Evolutionary conservation across 495 filamentous ascomycete genomes (phyloP), one percentile per base, ranked within the genome.

Genomic region (Penicillium turbatum): DNA sequence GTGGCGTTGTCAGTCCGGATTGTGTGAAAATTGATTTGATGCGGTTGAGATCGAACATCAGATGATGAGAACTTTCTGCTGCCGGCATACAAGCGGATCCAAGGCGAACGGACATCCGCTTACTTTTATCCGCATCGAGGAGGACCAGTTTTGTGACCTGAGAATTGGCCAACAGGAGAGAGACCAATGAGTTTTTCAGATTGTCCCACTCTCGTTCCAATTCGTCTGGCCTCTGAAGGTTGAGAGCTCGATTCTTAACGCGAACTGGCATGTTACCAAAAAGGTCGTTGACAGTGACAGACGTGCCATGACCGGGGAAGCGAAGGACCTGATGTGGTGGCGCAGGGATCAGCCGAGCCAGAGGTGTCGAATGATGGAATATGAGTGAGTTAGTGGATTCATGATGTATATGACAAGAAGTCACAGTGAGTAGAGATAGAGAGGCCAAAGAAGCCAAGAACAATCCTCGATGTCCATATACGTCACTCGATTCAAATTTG

Each of bases 201-300:
- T 72, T 68, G 12, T 88, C 82, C 86, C 89, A 92, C 46, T 87
- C 79, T 48, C 79, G 79, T 27, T 91, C 86, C 2, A 82, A 53
- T 39, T 86, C 81, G 10, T 78, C 70, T 2, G 74, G 72, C 46
- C 69, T 72, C 47, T 78, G 68, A 11, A 72, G 57, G 41, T 65
- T 50, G 5, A 76, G 60, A 10, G 81, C 77, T 59, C 90, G 79
- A 61, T 87, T 88, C 69, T 93, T 96, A 17, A 97, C 85, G n/a
- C 95, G 86, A 10, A 98, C 93, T 2, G 93, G 93, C 86, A 98
- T 91, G 43, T 89, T 91, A 1, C 92, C 93, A 69, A 97, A 97
- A 11, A 98, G 75, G 62, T 96, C 88, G 55, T 88, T 83, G 3
- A 97, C 88, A 5, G 79, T 80, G 8, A 93, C 84, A 41, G 84